Base-by-base conservation (phyloP, 495 filamentous ascomycete species). In the Aspergillus ellipticus region DNA sequence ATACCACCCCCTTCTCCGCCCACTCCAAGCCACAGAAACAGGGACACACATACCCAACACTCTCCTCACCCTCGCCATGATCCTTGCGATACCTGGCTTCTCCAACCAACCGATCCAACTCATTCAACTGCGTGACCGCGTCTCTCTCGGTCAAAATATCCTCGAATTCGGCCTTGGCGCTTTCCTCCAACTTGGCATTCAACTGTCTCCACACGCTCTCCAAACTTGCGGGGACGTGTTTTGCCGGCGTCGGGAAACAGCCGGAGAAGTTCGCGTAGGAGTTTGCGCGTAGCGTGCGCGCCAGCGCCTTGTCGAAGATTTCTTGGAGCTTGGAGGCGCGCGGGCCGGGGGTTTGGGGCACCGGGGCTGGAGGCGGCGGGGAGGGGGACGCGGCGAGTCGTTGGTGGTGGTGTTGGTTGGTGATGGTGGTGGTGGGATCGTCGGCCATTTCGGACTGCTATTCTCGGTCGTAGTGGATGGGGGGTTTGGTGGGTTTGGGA, bases 171-270 rank as follows among this genome's bases (percentile, higher is more conserved):
- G 75, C 71, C 60, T 66, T 75, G 2, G 77, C 86, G 49, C 85
- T 75, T 54, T 78, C 76, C 54, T 84, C 83, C 50, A 91, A 68
- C 62, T 85, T 76, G 48, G 80, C 81, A 37, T 88, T 83, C 74
- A 93, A 79, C 70, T 86, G 83, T 60, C 77, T 68, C 81, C 89
- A 89, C 47, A 90, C 82, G 19, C 74, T 78, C 65, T 81, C 78
- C 56, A 95, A 61, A 19, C 82, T 80, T 4, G 80, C 85, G 0
- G 89, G 86, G 26, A 86, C 87, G 60, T 86, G 71, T 56, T 74
- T 72, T 19, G 91, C 87, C 7, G 90, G 80, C 3, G 89, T 92
- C 0, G 94, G 94, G 69, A 96, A 98, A 68, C 94, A 98, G 19
- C 85, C 76, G 0, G 86, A 79, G 65, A 98, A 96, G 65, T 90